phyloP scores from a whole-genome alignment of 2,329 filamentous ascomycete genomes.

The Cadophora gregata region DNA sequence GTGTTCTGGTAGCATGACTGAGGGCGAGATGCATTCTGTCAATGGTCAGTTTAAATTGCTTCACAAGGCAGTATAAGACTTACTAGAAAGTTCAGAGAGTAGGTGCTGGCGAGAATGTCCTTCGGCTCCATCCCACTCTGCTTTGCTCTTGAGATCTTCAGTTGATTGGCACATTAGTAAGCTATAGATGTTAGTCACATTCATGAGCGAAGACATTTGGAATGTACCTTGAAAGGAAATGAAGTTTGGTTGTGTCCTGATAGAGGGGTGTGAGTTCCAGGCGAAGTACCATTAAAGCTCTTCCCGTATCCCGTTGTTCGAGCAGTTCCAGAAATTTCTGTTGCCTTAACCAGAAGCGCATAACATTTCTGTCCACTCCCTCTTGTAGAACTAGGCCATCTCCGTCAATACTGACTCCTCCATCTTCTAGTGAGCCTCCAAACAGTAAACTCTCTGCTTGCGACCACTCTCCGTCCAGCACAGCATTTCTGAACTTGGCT shows the following conservation, averaged over 20 bases:
- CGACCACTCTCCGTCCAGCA: constrained; percentile 80
- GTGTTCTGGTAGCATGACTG: constrained; percentile 95
- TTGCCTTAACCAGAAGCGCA: constrained; percentile 88
- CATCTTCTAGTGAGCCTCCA: constrained; percentile 53
- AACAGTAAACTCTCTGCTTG: constrained; percentile 85
- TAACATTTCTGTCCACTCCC: constrained; percentile 75
- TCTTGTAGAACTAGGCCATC: constrained; percentile 76
- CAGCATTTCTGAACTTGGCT: constrained; percentile 81
- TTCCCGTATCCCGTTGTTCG: constrained; percentile 74
- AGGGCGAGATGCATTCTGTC: constrained; percentile 87
- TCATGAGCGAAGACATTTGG: background rate
- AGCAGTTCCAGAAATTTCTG: constrained; percentile 95
- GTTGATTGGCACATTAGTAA: constrained; percentile 86
- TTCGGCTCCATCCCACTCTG: constrained; percentile 83
- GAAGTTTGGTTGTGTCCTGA: constrained; percentile 77
- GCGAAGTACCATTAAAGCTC: constrained; percentile 82
- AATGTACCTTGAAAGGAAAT: constrained; percentile 75
- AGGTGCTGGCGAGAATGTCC: constrained; percentile 76
- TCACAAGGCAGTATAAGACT: constrained; percentile 43
- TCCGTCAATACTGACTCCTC: constrained; percentile 50
- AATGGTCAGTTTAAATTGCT: constrained; percentile 34
- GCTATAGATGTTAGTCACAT: constrained; percentile 50
- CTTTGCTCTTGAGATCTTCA: constrained; percentile 77
- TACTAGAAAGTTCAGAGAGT: constrained; percentile 84
- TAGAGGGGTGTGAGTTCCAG: constrained; percentile 87